These are phyloP conservation scores for Rhynchosporium secalis DNA, from an alignment of 2,329 filamentous ascomycete species.

Conservation along the genomic window DNA sequence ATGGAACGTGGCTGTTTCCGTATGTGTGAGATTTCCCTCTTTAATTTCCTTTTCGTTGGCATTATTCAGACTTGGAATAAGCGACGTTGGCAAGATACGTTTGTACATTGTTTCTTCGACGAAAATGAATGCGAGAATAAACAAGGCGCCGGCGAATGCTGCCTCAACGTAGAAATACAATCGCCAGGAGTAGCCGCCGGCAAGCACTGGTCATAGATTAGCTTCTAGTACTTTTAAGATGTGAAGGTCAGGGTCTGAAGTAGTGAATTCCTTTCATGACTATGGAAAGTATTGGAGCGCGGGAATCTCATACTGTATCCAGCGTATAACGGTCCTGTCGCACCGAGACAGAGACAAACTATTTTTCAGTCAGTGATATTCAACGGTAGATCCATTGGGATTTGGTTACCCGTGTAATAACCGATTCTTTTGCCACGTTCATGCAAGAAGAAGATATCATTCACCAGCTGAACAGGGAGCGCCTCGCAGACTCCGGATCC, in stretches of 20 bases:
- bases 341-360: conserved; percentile 55
- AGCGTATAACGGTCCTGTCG: conserved; percentile 57
- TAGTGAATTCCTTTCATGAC: too few species aligned
- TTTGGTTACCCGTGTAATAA: conserved; percentile 50
- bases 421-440: conserved; percentile 54
- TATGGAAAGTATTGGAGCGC: too few species aligned
- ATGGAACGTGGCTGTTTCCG: conserved; percentile 32
- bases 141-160: conserved; percentile 47
- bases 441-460: conserved; percentile 49
- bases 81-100: conserved; percentile 38
- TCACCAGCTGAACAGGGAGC: conserved; percentile 42
- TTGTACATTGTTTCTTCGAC: conserved; percentile 61
- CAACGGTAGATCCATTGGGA: background rate
- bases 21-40: conserved; percentile 28
- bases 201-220: conserved; percentile 45
- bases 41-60: conserved; percentile 18
- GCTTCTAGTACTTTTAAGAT: too few species aligned
- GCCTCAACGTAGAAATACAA: conserved; percentile 62
- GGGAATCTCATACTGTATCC: conserved; percentile 47
- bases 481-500: conserved; percentile 38
- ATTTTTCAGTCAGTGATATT: background rate
- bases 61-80: conserved; percentile 17
- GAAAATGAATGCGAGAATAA: conserved; percentile 54
- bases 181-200: conserved; percentile 57
- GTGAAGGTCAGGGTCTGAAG: too few species aligned